Percentiles rank a stretch among this genome's conserved stretches.
Evolutionary conservation across 2,329 filamentous ascomycete species (phyloP).

Genomic region (Penicillium sp.): DNA sequence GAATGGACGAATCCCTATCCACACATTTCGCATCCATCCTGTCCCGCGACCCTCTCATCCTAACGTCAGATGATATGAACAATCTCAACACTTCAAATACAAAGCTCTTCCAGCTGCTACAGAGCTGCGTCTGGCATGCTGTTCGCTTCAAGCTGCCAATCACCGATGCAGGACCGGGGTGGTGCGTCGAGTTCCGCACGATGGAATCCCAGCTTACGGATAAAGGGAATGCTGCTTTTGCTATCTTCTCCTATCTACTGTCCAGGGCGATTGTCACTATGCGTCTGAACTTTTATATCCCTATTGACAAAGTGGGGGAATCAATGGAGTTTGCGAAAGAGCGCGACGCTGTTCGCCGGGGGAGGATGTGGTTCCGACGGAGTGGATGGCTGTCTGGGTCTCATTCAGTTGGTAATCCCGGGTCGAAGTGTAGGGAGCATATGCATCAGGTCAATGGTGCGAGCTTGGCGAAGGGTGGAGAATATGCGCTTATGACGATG

Average conservation of each 20-base stretch:
- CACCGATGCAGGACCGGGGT: conserved; percentile 77
- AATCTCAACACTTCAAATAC: conserved; percentile 8
- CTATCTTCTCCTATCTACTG: conserved; percentile 85
- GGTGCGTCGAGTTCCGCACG: conserved; percentile 86
- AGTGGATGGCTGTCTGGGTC: conserved; percentile 62
- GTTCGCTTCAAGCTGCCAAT: conserved; percentile 43
- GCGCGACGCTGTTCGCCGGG: conserved; percentile 68
- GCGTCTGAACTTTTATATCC: conserved; percentile 86
- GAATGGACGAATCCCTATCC: conserved; percentile 20
- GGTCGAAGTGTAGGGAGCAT: background rate
- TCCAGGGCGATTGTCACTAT: conserved; percentile 83
- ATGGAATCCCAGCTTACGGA: conserved; percentile 96
- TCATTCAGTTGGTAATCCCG: background rate
- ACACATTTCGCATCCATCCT: conserved; percentile 17
- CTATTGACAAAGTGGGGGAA: conserved; percentile 73
- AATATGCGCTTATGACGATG: conserved; percentile 7
- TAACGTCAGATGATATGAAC: conserved; percentile 14
- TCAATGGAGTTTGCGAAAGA: conserved; percentile 88
- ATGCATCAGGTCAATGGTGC: background rate
- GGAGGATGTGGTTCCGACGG: conserved; percentile 82
- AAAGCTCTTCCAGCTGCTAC: conserved; percentile 16
- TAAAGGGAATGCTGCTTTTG: conserved; percentile 89
- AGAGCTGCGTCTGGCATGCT: conserved; percentile 16
- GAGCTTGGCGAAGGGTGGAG: background rate
- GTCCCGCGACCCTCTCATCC: conserved; percentile 12